These are phyloP conservation scores for Rasamsonia emersonii DNA, from an alignment of 2,329 filamentous ascomycete species.

Conservation along the genomic window DNA sequence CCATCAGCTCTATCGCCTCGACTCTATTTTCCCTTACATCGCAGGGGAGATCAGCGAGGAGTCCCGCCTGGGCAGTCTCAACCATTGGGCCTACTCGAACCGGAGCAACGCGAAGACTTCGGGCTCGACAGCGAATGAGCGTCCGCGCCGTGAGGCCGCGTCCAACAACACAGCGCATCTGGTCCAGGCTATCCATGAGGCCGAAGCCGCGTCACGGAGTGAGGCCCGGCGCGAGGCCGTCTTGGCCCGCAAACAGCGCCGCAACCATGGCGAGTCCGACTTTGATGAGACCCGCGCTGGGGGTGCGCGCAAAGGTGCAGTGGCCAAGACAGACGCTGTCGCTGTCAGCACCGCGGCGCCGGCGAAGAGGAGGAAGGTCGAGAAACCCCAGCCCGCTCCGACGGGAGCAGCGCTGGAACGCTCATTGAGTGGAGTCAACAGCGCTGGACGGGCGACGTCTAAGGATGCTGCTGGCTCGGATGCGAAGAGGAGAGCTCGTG, in stretches of 20 bases:
- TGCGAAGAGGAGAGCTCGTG: constrained; percentile 62
- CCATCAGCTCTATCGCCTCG: constrained; percentile 74
- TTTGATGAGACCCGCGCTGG: constrained; percentile 56
- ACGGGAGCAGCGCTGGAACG: constrained; percentile 33
- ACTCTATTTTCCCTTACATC: constrained; percentile 78
- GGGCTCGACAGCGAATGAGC: constrained; percentile 52
- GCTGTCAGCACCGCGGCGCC: constrained; percentile 38
- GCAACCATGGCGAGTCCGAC: constrained; percentile 67
- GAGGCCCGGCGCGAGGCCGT: constrained; percentile 77
- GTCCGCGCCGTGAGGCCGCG: constrained; percentile 69
- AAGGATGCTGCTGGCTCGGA: constrained; percentile 65
- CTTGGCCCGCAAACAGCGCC: constrained; percentile 64
- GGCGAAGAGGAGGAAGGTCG: constrained; percentile 71
- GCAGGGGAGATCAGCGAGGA: constrained; percentile 89
- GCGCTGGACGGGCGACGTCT: constrained; percentile 26
- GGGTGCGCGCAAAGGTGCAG: constrained; percentile 46
- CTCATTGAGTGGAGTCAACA: constrained; percentile 27
- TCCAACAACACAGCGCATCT: constrained; percentile 54
- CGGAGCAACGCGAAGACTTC: constrained; percentile 53
- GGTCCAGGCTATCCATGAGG: constrained; percentile 64
- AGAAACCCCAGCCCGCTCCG: constrained; percentile 46
- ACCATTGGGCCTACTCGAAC: constrained; percentile 92
- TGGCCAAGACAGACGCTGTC: constrained; percentile 41
- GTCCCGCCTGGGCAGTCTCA: constrained; percentile 81
- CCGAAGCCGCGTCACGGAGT: constrained; percentile 74